Base-by-base conservation (phyloP, 768 basidiomycete genomes). In the Leccinellum albellum region DNA sequence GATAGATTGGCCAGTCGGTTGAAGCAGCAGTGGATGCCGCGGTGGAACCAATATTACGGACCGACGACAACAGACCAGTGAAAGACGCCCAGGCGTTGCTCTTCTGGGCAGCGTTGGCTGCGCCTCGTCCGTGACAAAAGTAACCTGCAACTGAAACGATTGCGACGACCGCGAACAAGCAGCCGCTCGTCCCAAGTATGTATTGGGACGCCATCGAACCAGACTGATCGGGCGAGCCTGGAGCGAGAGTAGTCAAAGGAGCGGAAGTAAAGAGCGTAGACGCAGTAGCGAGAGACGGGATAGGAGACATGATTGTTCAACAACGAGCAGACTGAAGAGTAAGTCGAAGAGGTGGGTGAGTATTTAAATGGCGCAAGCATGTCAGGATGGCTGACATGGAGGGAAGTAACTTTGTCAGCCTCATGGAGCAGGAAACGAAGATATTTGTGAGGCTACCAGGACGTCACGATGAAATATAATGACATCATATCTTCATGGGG, bases 261-360 rank as follows among this genome's bases (percentile, higher is more conserved):
- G 54, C 20, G 23, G 42, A 4, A 2, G 54, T 1, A 13, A 58
- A 53, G 28, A 48, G 21, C 14, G 48, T 17, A 17, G 51, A 53
- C n/a, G 45, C 51, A 57, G 58, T 50, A 57, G 35, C 37, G 56
- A 59, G 50, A 61, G 59, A 48, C 0, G 60, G 56, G 3, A 66
- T 54, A 3, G 65, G 60, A 46, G 63, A 60, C 66, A 66, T 65
- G 55, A 57, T 50, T 0, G 28, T 47, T 58, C 49, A 29, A 57
- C 37, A 10, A 49, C 6, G 48, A 26, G 32, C 12, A 51, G 44
- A 54, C 42, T 57, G 48, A 20, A 21, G 31, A 2, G 20, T 26
- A 28, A 31, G 31, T 32, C 26, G 28, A 33, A 7, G 47, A 17
- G 32, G 24, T 48, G 13, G n/a, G 24, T 37, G 13, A 10, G 12